These are phyloP conservation scores for Xenoacremonium recifei DNA, from an alignment of 2,329 filamentous ascomycete genomes.

Conservation along the genomic window DNA sequence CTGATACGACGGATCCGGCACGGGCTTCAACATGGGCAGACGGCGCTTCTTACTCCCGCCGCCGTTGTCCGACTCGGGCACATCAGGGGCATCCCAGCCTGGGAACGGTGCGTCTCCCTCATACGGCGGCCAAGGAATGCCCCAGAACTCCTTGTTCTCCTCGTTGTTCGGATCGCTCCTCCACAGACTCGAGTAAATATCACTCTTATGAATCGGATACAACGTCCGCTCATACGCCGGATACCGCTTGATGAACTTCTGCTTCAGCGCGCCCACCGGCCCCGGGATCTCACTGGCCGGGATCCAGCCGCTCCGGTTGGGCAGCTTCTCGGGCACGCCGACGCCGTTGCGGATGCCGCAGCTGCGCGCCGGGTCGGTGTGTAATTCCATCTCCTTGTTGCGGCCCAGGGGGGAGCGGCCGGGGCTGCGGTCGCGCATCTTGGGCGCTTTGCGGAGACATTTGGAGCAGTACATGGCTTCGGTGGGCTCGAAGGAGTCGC, in stretches of 20 bases:
- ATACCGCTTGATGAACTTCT: slow-evolving; percentile 20
- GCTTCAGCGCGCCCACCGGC: slow-evolving; percentile 17
- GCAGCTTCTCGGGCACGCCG: slow-evolving; percentile 18
- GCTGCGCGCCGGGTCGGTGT: slow-evolving; percentile 17
- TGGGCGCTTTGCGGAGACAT: slow-evolving; percentile 29
- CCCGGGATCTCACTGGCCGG: slow-evolving; percentile 13
- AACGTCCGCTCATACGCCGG: slow-evolving; percentile 28
- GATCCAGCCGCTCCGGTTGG: slow-evolving; percentile 35
- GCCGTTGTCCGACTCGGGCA: not conserved
- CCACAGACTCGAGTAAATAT: slow-evolving; percentile 22
- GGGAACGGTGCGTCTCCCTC: slow-evolving; percentile 21
- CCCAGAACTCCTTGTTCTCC: slow-evolving; percentile 22
- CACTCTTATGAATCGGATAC: slow-evolving; percentile 21
- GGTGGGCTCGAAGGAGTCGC: slow-evolving; percentile 22
- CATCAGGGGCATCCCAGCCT: slow-evolving; percentile 17
- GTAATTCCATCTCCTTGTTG: slow-evolving; percentile 20
- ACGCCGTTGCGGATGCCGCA: slow-evolving; percentile 26
- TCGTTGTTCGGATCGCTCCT: slow-evolving; percentile 32
- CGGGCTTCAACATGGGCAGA: slow-evolving; percentile 2
- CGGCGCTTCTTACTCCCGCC: not conserved
- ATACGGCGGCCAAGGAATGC: slow-evolving; percentile 29
- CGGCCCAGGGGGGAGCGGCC: slow-evolving; percentile 12
- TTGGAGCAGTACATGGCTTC: slow-evolving; percentile 33
- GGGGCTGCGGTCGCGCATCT: slow-evolving; percentile 17
- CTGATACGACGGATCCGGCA: slow-evolving; percentile 15